Conservation (phyloP, 2,329 filamentous ascomycete genomes). For the Pseudopithomyces chartarum region DNA sequence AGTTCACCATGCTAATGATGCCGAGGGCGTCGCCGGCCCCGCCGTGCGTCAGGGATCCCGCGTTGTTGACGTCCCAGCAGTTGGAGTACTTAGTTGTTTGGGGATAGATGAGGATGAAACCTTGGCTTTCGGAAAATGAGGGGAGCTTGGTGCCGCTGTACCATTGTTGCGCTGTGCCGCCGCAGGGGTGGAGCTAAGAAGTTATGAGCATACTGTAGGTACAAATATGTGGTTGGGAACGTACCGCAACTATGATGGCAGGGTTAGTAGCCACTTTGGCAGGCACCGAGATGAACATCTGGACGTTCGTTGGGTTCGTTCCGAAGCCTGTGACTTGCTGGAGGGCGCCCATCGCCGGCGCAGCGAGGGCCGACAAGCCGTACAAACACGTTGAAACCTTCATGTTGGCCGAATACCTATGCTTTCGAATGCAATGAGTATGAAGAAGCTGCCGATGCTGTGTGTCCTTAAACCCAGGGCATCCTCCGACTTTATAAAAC, state of each 20-base stretch:
- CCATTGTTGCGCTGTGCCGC: slow-evolving; percentile 45
- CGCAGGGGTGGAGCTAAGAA: slow-evolving; percentile 32
- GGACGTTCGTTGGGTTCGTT: slow-evolving; percentile 50
- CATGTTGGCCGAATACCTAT: not conserved
- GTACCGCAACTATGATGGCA: slow-evolving; percentile 58
- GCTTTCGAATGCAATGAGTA: not conserved
- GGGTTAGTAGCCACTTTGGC: slow-evolving; percentile 51
- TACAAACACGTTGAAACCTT: not conserved
- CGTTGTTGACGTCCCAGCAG: slow-evolving; percentile 66
- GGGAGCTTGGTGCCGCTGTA: slow-evolving; percentile 20
- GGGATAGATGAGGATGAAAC: slow-evolving; percentile 65
- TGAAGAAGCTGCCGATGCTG: not conserved
- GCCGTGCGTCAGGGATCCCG: slow-evolving; percentile 58
- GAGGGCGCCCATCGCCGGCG: slow-evolving; percentile 12
- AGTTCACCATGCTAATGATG: slow-evolving; percentile 64
- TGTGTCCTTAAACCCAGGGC: not conserved
- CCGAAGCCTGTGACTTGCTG: slow-evolving; percentile 50
- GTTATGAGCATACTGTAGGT: not conserved
- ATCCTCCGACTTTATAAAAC: not conserved
- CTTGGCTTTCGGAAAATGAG: slow-evolving; percentile 57
- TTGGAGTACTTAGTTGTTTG: slow-evolving; percentile 53
- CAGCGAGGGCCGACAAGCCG: not conserved
- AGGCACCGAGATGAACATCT: slow-evolving; percentile 59
- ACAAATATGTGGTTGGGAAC: slow-evolving; percentile 40
- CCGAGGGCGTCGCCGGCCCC: slow-evolving; percentile 61